Base-by-base conservation (phyloP, 371 early-diverging fungal genomes). In the Conidiobolus coronatus region DNA sequence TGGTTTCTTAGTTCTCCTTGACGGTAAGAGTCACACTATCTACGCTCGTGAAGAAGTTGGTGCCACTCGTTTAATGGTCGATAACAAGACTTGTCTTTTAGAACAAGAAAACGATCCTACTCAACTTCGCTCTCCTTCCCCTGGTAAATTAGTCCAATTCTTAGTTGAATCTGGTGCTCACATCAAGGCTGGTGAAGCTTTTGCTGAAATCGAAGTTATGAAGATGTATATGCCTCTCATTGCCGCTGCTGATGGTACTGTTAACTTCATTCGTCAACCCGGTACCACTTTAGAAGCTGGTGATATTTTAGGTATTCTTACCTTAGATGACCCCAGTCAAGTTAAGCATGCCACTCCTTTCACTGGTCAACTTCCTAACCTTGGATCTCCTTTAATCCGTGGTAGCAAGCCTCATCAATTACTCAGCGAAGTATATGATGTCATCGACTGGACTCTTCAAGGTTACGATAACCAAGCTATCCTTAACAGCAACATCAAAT, bases 181-280 rank as follows among this genome's bases (percentile, higher is more conserved):
- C 51, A 71, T 98, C 45, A 71, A 74, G 33, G 70, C 80, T 40
- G 87, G 87, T 46, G 79, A 91, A 55, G 87, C 89, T 2, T 92
- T 81, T 64, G 91, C 95, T 39, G 97, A 97, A 62, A 93, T 98
- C 58, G 99, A 98, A 76, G 96, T 95, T 54, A 98, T 98, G 99
- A 98, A 98, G 68, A 97, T 96, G 95, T 87, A 86, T 62, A 93
- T 94, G 92, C 93, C 91, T 46, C 66, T 97, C 55, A 60, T 85
- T 24, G 86, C 89, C 19, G 58, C 77, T 37, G 93, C 93, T 58
- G 80, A 80, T 60, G 95, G 94, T 49, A 65, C 81, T 29, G 82
- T 95, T 18, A 79, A 79, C 58, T 81, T 86, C 60, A 73, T 78
- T 58, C 82, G 87, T 60, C 91, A 86, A 56, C 79, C 88, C 14